Conservation (phyloP, 2,329 filamentous ascomycete genomes). For the Colletotrichum truncatum region DNA sequence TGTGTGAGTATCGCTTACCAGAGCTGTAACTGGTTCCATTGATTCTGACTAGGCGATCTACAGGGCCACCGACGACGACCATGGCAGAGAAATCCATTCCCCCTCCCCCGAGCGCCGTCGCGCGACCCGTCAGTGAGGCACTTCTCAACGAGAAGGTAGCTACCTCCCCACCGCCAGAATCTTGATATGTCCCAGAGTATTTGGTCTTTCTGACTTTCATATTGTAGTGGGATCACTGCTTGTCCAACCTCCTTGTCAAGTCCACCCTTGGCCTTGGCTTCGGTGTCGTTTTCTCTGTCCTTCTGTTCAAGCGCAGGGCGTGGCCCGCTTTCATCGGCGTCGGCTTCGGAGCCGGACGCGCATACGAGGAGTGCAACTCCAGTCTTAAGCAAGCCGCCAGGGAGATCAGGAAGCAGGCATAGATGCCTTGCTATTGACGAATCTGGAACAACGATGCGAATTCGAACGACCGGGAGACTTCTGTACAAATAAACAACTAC, state of each 20-base stretch:
- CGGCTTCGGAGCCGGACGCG: constrained; percentile 94
- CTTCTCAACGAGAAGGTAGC: constrained; percentile 97
- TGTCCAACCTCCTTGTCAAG: constrained; percentile 97
- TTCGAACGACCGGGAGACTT: constrained; percentile 30
- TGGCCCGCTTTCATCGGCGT: constrained; percentile 97
- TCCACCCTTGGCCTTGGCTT: constrained; percentile 96
- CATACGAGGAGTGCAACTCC: constrained; percentile 98
- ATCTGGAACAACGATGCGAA: constrained; percentile 33
- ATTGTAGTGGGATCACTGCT: constrained; percentile 93
- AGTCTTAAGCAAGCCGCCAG: constrained; percentile 70
- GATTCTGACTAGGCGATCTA: constrained; percentile 30
- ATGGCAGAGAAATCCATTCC: constrained; percentile 66
- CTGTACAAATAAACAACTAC: constrained; percentile 42
- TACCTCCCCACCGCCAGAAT: constrained; percentile 10
- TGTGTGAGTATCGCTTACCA: constrained; percentile 17
- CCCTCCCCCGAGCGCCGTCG: constrained; percentile 70
- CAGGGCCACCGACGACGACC: constrained; percentile 35
- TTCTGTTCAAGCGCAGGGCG: constrained; percentile 96
- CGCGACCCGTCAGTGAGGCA: constrained; percentile 94
- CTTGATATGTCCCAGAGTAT: not conserved
- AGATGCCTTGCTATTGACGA: constrained; percentile 22
- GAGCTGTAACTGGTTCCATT: constrained; percentile 25
- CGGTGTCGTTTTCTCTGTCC: constrained; percentile 97
- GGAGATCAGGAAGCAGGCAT: constrained; percentile 64
- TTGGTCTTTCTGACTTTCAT: constrained; percentile 33